Evolutionary conservation across 176 grass and related monocot species (phyloP), one percentile per base, ranked within the genome.

Genomic region (Oryza officinalis): DNA sequence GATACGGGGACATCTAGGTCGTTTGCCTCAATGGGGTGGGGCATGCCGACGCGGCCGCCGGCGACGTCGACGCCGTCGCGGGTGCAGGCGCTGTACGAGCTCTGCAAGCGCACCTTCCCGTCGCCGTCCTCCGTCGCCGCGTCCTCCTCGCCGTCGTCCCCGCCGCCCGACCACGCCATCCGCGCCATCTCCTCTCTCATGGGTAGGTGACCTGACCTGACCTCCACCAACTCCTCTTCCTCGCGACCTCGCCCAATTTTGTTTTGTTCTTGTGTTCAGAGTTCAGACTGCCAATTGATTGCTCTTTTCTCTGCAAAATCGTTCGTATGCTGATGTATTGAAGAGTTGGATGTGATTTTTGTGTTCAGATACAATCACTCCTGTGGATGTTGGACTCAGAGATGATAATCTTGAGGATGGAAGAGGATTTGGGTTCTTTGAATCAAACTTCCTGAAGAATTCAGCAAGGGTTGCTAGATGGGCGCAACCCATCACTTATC

Each of bases 401-500:
- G 91, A 79, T 69, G 83, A 83, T 65, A 79, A 50, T 74, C 73
- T 81, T 26, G 92, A 93, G 31, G 91, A 98, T 28, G 96, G 93
- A 8, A 79, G 85, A 18, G 96, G 96, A 3, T 91, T 88, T 85
- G 96, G 96, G 3, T 98, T 95, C 68, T 98, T 95, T 40, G 93
- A 73, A 7, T 87, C 87, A 8, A 79, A 43, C 81, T 84, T 91
- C 22, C 64, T 80, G 6, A 90, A 87, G 63, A 57, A 85, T 71
- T 85, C 96, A 44, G 68, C 78, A 11, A 94, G 95, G 64, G 27
- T 65, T 15, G 83, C 80, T 82, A 83, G 89, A 69, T 98, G 96
- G 93, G 90, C 96, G 14, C 93, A 92, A 67, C 96, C 96, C 18
- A 98, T 98, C 47, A 95, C 89, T 20, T 98, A 98, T 31, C 85